phyloP scores from a whole-genome alignment of 345 rosid species.

The Populus alba region DNA sequence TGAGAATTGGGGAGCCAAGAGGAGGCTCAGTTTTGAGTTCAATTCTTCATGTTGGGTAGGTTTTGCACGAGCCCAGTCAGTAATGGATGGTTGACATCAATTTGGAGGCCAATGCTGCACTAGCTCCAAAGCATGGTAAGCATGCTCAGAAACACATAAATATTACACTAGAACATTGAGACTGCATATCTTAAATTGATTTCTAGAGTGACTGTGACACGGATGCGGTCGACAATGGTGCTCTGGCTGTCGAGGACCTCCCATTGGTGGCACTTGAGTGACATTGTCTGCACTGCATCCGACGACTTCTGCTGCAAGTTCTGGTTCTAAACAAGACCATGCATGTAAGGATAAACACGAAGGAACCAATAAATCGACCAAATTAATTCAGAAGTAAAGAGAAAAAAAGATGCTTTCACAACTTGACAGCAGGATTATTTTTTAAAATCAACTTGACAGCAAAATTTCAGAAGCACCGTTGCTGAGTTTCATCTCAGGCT shows the following conservation, averaged over 20 bases:
- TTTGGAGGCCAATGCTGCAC: background rate
- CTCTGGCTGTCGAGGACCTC: background rate
- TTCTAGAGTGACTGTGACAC: background rate
- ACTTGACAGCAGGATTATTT: too few relatives aligned
- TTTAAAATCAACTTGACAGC: too few relatives aligned
- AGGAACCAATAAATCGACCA: too few relatives aligned
- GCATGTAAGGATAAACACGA: background rate
- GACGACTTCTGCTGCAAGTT: background rate
- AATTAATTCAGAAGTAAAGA: too few relatives aligned
- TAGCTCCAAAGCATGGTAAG: background rate
- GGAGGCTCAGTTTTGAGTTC: background rate
- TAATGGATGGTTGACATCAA: background rate
- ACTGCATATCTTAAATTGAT: background rate
- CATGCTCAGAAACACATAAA: background rate
- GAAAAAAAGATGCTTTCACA: too few relatives aligned
- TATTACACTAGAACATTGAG: background rate
- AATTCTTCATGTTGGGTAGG: background rate
- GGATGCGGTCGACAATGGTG: background rate
- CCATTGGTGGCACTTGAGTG: too few relatives aligned
- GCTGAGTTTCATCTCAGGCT: too few relatives aligned
- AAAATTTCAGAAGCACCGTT: too few relatives aligned
- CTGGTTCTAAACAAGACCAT: background rate
- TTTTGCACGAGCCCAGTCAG: background rate
- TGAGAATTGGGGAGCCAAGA: background rate
- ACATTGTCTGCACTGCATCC: background rate